Evolutionary conservation across 2,329 filamentous ascomycete species (phyloP).

Genomic region (Aspergillus neotritici): DNA sequence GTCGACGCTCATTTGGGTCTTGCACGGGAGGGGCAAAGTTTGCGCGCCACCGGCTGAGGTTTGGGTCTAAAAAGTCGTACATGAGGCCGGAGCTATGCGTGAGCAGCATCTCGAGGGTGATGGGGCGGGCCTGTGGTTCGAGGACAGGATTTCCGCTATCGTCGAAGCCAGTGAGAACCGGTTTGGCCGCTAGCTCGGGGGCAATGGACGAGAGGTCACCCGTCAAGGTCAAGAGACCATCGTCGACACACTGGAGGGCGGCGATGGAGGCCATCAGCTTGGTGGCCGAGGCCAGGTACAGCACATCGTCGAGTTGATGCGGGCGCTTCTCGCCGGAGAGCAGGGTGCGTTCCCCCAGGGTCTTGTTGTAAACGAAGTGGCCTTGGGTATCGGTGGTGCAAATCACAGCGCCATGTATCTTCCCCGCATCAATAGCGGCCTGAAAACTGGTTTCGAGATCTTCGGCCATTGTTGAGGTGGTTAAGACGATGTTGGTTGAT

Average conservation of each 20-base stretch:
- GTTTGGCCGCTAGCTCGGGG: slow-evolving; percentile 46
- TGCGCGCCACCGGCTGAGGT: slow-evolving; percentile 32
- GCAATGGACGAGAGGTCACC: slow-evolving; percentile 43
- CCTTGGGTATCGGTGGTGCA: slow-evolving; percentile 38
- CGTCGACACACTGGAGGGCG: slow-evolving; percentile 51
- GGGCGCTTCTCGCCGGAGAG: slow-evolving; percentile 38
- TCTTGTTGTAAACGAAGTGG: slow-evolving; percentile 37
- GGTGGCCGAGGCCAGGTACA: slow-evolving; percentile 26
- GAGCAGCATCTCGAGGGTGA: slow-evolving; percentile 50
- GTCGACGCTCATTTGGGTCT: slow-evolving; percentile 10
- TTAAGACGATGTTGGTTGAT: too few relatives aligned
- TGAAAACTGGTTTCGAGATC: slow-evolving; percentile 38
- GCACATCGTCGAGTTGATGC: slow-evolving; percentile 24
- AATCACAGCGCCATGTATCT: slow-evolving; percentile 42
- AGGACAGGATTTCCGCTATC: slow-evolving; percentile 35
- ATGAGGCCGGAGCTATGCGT: slow-evolving; percentile 47
- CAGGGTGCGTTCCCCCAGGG: slow-evolving; percentile 39
- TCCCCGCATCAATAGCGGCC: slow-evolving; percentile 40
- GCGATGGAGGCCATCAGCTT: slow-evolving; percentile 50
- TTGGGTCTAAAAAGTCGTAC: slow-evolving; percentile 43
- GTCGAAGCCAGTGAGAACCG: slow-evolving; percentile 46
- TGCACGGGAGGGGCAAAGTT: slow-evolving; percentile 21
- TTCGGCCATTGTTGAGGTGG: slow-evolving; percentile 9
- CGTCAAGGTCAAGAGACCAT: slow-evolving; percentile 44
- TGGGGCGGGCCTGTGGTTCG: slow-evolving; percentile 28